phyloP scores from a whole-genome alignment of 2,329 filamentous ascomycete genomes.

The Penicillium sp. region DNA sequence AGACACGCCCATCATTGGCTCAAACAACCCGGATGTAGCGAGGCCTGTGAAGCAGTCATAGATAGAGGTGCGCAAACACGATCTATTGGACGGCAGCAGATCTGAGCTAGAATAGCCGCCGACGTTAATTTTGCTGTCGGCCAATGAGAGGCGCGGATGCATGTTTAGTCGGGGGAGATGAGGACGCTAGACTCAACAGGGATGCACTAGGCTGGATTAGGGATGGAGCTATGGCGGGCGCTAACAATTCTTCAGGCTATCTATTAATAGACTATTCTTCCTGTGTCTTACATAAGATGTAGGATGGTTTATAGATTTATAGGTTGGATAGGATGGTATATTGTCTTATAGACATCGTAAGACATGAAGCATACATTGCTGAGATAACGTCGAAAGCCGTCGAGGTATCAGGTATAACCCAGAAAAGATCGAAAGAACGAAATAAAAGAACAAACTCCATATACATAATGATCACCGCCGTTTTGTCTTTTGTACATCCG shows the following conservation, averaged over 20 bases:
- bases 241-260: too few relatives aligned
- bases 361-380: too few relatives aligned
- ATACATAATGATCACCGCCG: conserved; percentile 4
- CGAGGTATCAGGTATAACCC: conserved; percentile 3
- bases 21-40: not conserved
- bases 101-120: not conserved
- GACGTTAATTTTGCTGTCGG: not conserved
- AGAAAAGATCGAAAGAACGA: not conserved
- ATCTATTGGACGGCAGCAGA: not conserved
- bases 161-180: not conserved
- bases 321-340: too few relatives aligned
- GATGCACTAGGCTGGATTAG: not conserved
- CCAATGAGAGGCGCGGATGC: not conserved
- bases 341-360: too few relatives aligned
- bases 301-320: too few relatives aligned
- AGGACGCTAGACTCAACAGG: too few relatives aligned
- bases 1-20: not conserved
- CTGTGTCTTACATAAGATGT: not conserved
- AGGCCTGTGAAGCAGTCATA: not conserved
- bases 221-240: not conserved
- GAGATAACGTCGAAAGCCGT: too few relatives aligned
- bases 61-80: too few relatives aligned
- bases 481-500: conserved; percentile 17
- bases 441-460: conserved; percentile 9
- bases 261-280: not conserved